These are phyloP conservation scores for Ulota crispa DNA, from an alignment of 225 moss, liverwort and hornwort species.

Conservation along the genomic window DNA sequence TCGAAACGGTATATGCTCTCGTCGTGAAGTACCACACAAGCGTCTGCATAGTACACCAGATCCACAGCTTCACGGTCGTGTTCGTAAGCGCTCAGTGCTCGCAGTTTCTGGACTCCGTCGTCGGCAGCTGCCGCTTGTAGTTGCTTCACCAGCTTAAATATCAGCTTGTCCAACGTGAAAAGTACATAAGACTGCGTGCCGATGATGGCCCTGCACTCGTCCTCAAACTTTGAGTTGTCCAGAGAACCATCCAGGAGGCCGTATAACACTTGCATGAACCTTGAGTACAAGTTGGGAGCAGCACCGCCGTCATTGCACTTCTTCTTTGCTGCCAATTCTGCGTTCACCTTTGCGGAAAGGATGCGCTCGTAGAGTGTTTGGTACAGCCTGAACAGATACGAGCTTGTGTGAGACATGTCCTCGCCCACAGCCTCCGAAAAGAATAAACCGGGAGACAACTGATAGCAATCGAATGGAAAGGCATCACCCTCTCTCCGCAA, in stretches of 20 bases:
- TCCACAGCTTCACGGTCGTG: conserved; percentile 71
- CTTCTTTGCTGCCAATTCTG: conserved; percentile 66
- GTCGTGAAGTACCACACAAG: conserved; percentile 71
- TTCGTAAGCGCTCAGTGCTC: conserved; percentile 71
- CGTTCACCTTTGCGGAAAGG: conserved; percentile 79
- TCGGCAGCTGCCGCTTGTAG: conserved; percentile 79
- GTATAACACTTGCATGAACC: conserved; percentile 74
- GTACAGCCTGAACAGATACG: conserved; percentile 30
- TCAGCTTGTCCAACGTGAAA: conserved; percentile 89
- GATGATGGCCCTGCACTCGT: conserved; percentile 90
- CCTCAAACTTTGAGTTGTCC: conserved; percentile 91
- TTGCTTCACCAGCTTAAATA: conserved; percentile 97
- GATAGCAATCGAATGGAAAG: background rate
- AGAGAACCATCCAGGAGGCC: conserved; percentile 78
- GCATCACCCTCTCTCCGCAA: too few relatives aligned
- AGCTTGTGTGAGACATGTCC: background rate
- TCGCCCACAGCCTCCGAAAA: background rate
- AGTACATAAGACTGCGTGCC: conserved; percentile 92
- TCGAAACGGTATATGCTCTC: conserved; percentile 89
- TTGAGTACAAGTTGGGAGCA: conserved; percentile 77
- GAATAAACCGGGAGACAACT: background rate
- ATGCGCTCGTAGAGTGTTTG: conserved; percentile 90
- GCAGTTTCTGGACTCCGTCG: conserved; percentile 74
- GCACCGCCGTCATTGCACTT: conserved; percentile 58
- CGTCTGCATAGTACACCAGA: conserved; percentile 77